Base-by-base conservation (phyloP, 2,329 filamentous ascomycete species). In the Rosellinia necatrix region DNA sequence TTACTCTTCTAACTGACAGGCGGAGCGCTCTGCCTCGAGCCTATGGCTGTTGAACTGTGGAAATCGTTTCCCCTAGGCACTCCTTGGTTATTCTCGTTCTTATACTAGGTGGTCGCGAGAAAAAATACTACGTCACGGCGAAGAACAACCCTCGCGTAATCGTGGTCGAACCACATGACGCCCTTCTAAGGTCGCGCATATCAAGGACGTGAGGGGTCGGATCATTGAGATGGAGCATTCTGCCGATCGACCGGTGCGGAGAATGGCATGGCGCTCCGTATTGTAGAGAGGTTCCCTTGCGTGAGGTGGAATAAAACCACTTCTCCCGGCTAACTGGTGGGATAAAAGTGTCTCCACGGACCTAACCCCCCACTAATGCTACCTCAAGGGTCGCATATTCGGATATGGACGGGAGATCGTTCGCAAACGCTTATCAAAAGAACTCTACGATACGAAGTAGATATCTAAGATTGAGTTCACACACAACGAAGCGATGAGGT, bases 241-340 rank as follows among this genome's bases (percentile, higher is more conserved):
- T 41, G 19, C 22, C 22, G 38, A 44, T 38, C 44, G 21, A 56
- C 53, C 54, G 58, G 48, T 49, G 53, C 51, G 46, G 51, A 37
- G 49, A 55, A 56, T 37, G 40, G 29, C 19, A 19, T 34, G 22
- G 2, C 38, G 52, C 49, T 34, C 37, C 42, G 43, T 32, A 30
- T 43, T 43, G 27, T 34, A 43, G 19, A 38, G 30, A 10, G 29
- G 25, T 50, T 34, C 17, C 38, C n/a, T 44, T 21, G 10, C 35
- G 52, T 43, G 56, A 35, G 51, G 50, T 47, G 21, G 32, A 47
- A 53, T 61, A 56, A 49, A 52, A 22, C 22, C 29, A 25, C 24
- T 51, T 56, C 42, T 60, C 54, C 50, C 46, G 53, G 40, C 41
- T 52, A 52, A 62, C 60, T 66, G 62, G 61, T 64, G 61, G 58